These are phyloP conservation scores for Aegilops longissima DNA, from an alignment of 176 grass and related monocot genomes.

Conservation along the genomic window DNA sequence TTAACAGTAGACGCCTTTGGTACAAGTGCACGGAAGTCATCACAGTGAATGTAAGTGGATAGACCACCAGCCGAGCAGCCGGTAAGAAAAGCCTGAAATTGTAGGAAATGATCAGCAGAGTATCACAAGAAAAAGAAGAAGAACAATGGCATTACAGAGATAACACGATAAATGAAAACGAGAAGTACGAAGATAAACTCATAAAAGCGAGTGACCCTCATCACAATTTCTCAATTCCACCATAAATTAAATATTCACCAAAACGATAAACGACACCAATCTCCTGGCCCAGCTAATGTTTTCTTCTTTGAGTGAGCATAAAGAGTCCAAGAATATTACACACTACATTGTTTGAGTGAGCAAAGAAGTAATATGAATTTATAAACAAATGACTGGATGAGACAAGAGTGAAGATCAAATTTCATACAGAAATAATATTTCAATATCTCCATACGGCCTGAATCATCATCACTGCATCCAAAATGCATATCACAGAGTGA, in stretches of 20 bases:
- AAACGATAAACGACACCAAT: not conserved
- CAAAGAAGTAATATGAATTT: not conserved
- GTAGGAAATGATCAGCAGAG: not conserved
- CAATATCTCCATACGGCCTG: too few species aligned
- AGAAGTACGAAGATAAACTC: not conserved
- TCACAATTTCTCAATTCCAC: too few species aligned
- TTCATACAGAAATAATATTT: not conserved
- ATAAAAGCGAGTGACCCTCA: too few species aligned
- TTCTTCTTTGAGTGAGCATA: not conserved
- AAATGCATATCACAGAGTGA: too few species aligned
- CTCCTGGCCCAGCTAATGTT: not conserved
- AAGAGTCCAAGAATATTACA: not conserved
- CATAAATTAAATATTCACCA: not conserved
- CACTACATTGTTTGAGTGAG: not conserved
- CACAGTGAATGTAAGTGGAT: slow-evolving; percentile 75
- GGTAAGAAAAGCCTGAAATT: slow-evolving; percentile 70
- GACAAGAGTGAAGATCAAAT: not conserved
- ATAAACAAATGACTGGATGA: not conserved
- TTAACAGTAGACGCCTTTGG: slow-evolving; percentile 57
- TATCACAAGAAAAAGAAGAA: not conserved
- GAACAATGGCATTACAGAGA: not conserved
- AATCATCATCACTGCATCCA: too few species aligned
- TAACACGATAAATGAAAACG: not conserved
- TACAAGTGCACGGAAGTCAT: slow-evolving; percentile 68
- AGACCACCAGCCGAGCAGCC: slow-evolving; percentile 81